phyloP scores from a whole-genome alignment of 305 asterid species.

The Plantago lanceolata region DNA sequence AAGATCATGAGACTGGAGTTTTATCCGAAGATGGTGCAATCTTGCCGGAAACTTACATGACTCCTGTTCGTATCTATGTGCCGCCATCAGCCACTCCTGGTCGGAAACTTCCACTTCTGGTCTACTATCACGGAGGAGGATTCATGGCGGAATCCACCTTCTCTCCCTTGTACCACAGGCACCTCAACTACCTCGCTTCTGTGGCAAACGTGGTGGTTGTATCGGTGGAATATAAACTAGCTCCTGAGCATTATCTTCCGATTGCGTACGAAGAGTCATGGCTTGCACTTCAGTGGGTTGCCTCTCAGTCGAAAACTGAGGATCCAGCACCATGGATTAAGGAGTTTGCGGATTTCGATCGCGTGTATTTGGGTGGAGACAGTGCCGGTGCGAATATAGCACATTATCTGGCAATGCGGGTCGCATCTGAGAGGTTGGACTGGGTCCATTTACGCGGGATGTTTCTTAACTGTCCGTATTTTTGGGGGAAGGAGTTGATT shows the following conservation, averaged over 20 bases:
- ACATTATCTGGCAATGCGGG: constrained; percentile 12
- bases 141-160: constrained; percentile 8
- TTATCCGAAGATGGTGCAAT: neutral
- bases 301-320: constrained; percentile 1
- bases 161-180: neutral
- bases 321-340: constrained; percentile 16
- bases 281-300: constrained; percentile 21
- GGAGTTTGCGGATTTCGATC: constrained; percentile 9
- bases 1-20: neutral
- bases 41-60: neutral
- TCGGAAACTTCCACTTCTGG: constrained; percentile 11
- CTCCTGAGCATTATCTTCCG: constrained; percentile 25
- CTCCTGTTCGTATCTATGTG: neutral
- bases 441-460: constrained; percentile 11
- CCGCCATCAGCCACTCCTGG: neutral
- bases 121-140: constrained; percentile 20
- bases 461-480: constrained; percentile 17
- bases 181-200: neutral
- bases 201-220: constrained; percentile 18
- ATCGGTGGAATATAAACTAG: constrained; percentile 22
- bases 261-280: constrained; percentile 24
- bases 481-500: constrained; percentile 13
- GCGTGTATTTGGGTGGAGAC: constrained; percentile 18
- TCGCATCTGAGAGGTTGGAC: constrained; percentile 1
- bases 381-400: constrained; percentile 33